Percentiles rank a stretch among this genome's conserved stretches.
Conservation (phyloP, 305 asterid genomes). For the Ilex paraguariensis region DNA sequence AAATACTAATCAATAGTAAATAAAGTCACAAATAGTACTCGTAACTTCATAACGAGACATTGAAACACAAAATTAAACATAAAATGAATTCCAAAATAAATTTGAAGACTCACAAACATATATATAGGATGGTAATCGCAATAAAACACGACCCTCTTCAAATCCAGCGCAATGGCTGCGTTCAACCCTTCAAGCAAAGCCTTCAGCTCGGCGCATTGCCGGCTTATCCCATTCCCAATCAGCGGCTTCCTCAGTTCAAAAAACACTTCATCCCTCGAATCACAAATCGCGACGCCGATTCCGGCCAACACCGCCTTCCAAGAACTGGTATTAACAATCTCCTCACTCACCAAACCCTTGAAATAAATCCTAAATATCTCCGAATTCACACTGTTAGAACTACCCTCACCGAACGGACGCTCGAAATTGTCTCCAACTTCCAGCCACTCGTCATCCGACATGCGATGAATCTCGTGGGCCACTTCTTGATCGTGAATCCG, state of each 20-base stretch:
- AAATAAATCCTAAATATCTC: conserved; percentile 39
- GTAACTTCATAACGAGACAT: conserved; percentile 6
- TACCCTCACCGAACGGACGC: conserved; percentile 44
- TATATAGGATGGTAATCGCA: conserved; percentile 25
- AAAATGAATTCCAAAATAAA: not conserved
- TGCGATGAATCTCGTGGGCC: conserved; percentile 38
- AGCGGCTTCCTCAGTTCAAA: conserved; percentile 51
- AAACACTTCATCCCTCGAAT: conserved; percentile 37
- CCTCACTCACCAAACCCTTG: conserved; percentile 39
- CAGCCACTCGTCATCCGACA: conserved; percentile 50
- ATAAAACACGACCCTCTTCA: conserved; percentile 30
- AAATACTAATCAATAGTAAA: too few relatives aligned
- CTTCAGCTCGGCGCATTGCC: conserved; percentile 31
- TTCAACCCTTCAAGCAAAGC: conserved; percentile 55
- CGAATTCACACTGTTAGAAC: conserved; percentile 15
- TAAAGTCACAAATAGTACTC: too few relatives aligned
- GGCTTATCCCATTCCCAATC: conserved; percentile 19
- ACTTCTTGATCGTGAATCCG: conserved; percentile 55
- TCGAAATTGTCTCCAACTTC: conserved; percentile 29
- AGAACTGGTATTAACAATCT: not conserved
- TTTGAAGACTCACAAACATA: conserved; percentile 30
- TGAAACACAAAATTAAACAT: not conserved
- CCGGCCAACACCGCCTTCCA: conserved; percentile 24
- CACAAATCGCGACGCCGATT: conserved; percentile 61
- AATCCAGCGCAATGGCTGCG: conserved; percentile 39